These are phyloP conservation scores for Ricinus communis DNA, from an alignment of 345 rosid genomes.

Conservation along the genomic window DNA sequence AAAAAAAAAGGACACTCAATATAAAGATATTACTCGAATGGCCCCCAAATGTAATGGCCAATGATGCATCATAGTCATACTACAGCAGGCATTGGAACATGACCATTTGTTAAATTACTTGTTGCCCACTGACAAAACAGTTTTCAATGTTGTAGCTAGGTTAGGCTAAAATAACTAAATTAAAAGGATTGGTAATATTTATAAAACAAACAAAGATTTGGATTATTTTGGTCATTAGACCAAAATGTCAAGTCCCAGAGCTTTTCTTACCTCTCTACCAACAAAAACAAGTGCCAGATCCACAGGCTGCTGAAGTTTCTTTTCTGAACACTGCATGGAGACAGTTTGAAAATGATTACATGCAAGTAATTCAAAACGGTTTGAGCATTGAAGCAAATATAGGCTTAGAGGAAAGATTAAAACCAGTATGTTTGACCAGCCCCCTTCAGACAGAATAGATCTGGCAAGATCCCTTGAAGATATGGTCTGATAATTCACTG, in stretches of 20 bases:
- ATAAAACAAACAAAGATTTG: too few relatives aligned
- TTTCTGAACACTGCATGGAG: slow-evolving; percentile 57
- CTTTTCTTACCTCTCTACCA: slow-evolving; percentile 77
- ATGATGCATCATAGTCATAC: not conserved
- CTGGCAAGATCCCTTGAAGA: slow-evolving; percentile 71
- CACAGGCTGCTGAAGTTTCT: slow-evolving; percentile 49
- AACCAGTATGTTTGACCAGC: slow-evolving; percentile 87
- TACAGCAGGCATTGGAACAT: not conserved
- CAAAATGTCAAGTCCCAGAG: not conserved
- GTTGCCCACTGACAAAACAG: too few relatives aligned
- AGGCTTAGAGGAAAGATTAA: slow-evolving; percentile 1
- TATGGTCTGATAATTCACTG: slow-evolving; percentile 67
- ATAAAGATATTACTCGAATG: not conserved
- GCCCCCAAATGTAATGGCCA: not conserved
- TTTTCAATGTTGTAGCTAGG: too few relatives aligned
- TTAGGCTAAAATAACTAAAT: too few relatives aligned
- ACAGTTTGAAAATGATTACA: slow-evolving; percentile 1
- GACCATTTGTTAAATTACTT: not conserved
- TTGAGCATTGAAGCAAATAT: not conserved
- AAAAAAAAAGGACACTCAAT: slow-evolving; percentile 21
- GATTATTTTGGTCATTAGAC: too few relatives aligned
- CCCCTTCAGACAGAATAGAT: slow-evolving; percentile 63
- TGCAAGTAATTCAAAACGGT: not conserved
- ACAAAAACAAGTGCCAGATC: slow-evolving; percentile 84
- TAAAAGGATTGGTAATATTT: too few relatives aligned